Evolutionary conservation across 2,329 filamentous ascomycete species (phyloP), one percentile per base, ranked within the genome.

Genomic region (Colletotrichum sidae): DNA sequence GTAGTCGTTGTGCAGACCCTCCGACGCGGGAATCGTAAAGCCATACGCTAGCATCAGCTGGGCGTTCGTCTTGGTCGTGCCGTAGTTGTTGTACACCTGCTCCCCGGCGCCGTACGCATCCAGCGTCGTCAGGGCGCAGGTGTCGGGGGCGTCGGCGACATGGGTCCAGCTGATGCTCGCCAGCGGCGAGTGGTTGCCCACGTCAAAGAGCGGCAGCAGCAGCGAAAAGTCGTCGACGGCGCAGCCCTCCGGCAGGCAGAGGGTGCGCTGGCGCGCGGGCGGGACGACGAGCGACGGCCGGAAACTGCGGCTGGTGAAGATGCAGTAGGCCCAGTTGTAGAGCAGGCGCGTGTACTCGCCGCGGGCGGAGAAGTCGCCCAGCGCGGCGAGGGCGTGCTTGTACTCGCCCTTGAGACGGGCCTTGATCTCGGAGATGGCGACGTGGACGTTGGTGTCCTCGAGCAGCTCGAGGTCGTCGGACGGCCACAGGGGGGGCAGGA

Each of bases 81-180:
- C 91, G 72, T 94, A 94, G 74, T 92, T 93, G 78, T 92, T 92
- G 71, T 83, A 89, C 33, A 88, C 75, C 69, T 88, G 86, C 37
- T 86, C 75, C 0, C 88, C 87, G 0, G 86, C 60, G 8, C 12
- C 17, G 55, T 60, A 60, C 33, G 54, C 10, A 10, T 65, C 54
- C 77, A 5, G 68, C 53, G 69, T 89, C 84, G 1, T 70, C 66
- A 89, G 78, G 8, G 73, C 76, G 65, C 84, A 88, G 17, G 69
- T 51, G 12, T 69, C 69, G 4, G 70, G 66, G 8, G 77, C 72
- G 10, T 82, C 76, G n/a, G 12, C 46, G 25, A 83, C 74, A 2
- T 83, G 79, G 33, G 84, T 80, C 91, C 91, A 93, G 46, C 81
- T 76, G 1, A 89, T 84, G 46, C 83, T 78, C 0, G 88, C 84